Conservation (phyloP, 1,284 basidiomycete genomes). For the Anthracocystis setariae region DNA sequence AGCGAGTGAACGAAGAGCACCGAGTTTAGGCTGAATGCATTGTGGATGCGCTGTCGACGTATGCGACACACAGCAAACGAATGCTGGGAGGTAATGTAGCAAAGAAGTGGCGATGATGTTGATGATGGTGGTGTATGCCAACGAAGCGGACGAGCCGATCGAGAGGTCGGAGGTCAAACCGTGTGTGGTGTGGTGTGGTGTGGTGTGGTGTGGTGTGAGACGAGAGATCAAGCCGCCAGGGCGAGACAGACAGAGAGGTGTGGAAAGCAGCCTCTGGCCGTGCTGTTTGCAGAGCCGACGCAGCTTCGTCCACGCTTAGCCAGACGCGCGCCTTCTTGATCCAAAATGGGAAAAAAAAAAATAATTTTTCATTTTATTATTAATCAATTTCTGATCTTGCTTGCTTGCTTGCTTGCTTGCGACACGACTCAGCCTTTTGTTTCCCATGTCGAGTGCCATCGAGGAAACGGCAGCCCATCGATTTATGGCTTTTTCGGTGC, state of each 20-base stretch:
- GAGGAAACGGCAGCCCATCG: slow-evolving; percentile 2
- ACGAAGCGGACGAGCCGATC: neutral
- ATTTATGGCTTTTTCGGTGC: neutral
- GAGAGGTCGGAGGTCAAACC: no score
- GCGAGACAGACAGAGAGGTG: neutral
- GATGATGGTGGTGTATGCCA: slow-evolving; percentile 2
- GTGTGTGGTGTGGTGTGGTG: no score
- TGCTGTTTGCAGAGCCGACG: no score
- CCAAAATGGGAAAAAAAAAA: slow-evolving; percentile 8
- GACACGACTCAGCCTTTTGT: slow-evolving; percentile 9
- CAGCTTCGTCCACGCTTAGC: neutral
- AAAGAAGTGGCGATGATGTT: neutral
- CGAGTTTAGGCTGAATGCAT: slow-evolving; percentile 1
- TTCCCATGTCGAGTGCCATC: neutral
- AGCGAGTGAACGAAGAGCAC: neutral
- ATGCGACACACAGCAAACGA: neutral
- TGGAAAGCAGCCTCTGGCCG: no score
- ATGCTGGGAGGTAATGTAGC: neutral
- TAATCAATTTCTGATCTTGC: no score
- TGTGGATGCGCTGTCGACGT: neutral
- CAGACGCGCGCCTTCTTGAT: slow-evolving; percentile 3
- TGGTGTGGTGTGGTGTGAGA: no score
- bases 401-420: neutral
- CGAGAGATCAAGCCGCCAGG: neutral
- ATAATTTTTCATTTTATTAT: neutral